A percentile compares a stretch with the other conserved stretches of the same genome.
These are phyloP conservation scores for Pythium grandisporangium DNA, from an alignment of 352 stramenopile genomes.

Conservation along the genomic window DNA sequence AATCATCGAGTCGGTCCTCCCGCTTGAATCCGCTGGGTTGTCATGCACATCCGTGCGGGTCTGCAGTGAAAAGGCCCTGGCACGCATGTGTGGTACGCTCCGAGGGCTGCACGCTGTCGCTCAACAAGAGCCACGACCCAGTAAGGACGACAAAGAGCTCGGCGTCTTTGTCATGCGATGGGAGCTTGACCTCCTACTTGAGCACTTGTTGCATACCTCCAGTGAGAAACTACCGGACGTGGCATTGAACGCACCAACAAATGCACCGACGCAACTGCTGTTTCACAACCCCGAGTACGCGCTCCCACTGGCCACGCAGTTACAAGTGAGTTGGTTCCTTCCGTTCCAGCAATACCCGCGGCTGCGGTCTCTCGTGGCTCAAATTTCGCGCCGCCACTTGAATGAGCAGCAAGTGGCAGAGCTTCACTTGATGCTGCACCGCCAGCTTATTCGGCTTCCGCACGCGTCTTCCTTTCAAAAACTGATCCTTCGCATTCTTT, in stretches of 20 bases:
- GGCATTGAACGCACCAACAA: no score
- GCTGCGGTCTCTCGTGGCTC: constrained; percentile 34
- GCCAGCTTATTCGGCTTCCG: constrained; percentile 32
- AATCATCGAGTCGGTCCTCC: no score
- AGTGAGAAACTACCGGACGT: no score
- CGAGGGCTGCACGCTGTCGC: constrained; percentile 25
- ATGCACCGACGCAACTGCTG: background rate
- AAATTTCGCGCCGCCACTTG: constrained; percentile 44
- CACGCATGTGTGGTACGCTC: constrained; percentile 26
- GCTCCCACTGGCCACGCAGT: constrained; percentile 14
- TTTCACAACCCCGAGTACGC: constrained; percentile 12
- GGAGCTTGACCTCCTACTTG: constrained; percentile 37
- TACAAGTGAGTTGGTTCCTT: constrained; percentile 58
- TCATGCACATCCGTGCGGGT: constrained; percentile 42
- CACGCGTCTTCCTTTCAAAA: constrained; percentile 24
- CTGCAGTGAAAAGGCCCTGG: constrained; percentile 41
- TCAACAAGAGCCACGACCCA: constrained; percentile 7
- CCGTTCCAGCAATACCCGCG: constrained; percentile 38
- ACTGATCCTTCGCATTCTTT: constrained; percentile 25
- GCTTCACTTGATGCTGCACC: constrained; percentile 35
- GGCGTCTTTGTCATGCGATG: constrained; percentile 47
- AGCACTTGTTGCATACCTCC: no score
- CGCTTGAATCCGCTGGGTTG: constrained; percentile 27
- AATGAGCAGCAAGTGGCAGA: constrained; percentile 39
- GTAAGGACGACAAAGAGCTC: constrained; percentile 1